Base-by-base conservation (phyloP, 148 eudicot genomes). In the Vaccinium macrocarpon region DNA sequence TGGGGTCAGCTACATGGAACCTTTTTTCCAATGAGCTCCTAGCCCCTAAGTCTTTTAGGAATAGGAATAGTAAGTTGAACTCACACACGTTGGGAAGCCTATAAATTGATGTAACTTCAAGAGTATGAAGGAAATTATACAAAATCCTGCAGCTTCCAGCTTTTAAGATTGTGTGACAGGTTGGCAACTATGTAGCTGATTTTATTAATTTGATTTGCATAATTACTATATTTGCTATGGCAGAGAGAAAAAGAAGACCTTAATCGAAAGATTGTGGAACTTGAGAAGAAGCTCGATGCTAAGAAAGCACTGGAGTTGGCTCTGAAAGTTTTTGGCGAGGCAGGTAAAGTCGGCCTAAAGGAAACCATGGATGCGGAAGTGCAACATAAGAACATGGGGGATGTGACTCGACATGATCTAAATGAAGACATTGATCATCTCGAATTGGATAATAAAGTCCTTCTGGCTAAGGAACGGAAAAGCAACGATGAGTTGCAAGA, bases 271-370 rank as follows among this genome's bases (percentile, higher is more conserved):
- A 92, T 93, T n/a, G 86, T 95, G 18, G 89, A 87, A 38, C 90
- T 97, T 52, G 89, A 92, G 74, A 88, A 88, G 62, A 87, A 93
- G 64, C 92, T 93, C 50, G 98, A 92, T 81, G 87, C 89, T 53
- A 97, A 90, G 90, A 96, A 97, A 89, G 94, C 92, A 8, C 55
- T 97, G 73, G 96, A 92, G 87, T 84, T 97, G 85, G 92, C 92
- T 66, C 61, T 89, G 46, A 89, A 91, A 81, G 96, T 95, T n/a
- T 89, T 89, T 91, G 93, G 89, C 48, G 89, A 85, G 10, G 91
- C 87, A 18, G 89, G 85, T 29, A 94, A 93, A 81, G 35, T 51
- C 12, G 96, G 89, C 51, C 86, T 68, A 19, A 59, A 59, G 64
- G 64, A 7, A 23, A 19, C 18, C 64, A 21, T 51, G 53, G 53